phyloP scores from a whole-genome alignment of 345 rosid species.

The Linum usitatissimum region DNA sequence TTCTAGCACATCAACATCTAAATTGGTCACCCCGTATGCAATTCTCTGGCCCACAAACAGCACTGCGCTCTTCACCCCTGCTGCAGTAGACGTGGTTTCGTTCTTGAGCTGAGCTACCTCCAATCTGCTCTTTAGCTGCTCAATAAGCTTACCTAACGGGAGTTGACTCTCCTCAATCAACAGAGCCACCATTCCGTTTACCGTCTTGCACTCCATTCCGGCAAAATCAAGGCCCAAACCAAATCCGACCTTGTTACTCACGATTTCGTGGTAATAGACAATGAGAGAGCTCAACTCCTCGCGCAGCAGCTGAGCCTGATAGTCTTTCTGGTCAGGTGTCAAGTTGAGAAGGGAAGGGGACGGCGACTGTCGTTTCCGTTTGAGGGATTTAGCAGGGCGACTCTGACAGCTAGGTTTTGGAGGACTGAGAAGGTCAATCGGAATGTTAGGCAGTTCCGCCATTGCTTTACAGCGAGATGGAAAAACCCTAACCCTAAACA shows the following conservation, averaged over 20 bases:
- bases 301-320: conserved; percentile 30
- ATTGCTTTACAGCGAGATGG: neutral
- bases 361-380: conserved; percentile 46
- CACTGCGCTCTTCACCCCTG: conserved; percentile 50
- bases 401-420: conserved; percentile 12
- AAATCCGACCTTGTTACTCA: conserved; percentile 24
- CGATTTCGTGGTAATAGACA: conserved; percentile 36
- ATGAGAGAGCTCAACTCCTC: conserved; percentile 46
- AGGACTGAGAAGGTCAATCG: neutral
- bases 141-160: conserved; percentile 59
- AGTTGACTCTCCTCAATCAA: conserved; percentile 64
- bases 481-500: neutral
- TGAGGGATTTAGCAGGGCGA: conserved; percentile 27
- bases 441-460: neutral
- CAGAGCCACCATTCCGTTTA: conserved; percentile 43
- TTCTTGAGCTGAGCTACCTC: conserved; percentile 20
- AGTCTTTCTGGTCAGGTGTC: conserved; percentile 29
- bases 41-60: conserved; percentile 69
- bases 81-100: conserved; percentile 20
- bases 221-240: conserved; percentile 17
- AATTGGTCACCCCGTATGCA: conserved; percentile 53
- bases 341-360: conserved; percentile 8
- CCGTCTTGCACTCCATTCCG: conserved; percentile 21
- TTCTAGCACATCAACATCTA: conserved; percentile 78
- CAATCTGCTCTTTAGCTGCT: conserved; percentile 27